A percentile compares a stretch with the other conserved stretches of the same genome.
phyloP scores from a whole-genome alignment of 1,284 basidiomycete genomes.

The Cryptococcus neoformans region DNA sequence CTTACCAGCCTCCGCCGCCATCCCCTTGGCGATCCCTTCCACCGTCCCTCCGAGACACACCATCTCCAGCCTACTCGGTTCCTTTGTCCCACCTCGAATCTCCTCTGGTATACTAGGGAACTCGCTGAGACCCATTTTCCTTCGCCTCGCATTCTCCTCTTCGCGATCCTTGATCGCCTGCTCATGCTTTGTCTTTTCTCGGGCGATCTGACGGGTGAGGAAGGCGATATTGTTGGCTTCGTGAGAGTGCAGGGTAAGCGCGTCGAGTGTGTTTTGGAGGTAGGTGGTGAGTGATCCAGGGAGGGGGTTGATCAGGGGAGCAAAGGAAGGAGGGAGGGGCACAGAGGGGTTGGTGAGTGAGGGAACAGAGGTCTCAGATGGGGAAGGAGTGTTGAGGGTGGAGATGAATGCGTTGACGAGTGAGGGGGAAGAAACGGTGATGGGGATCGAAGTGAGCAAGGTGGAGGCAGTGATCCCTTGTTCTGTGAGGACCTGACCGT shows the following conservation, averaged over 20 bases:
- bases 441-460: slow-evolving; percentile 84
- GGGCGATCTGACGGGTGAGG: slow-evolving; percentile 82
- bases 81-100: slow-evolving; percentile 79
- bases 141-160: slow-evolving; percentile 81
- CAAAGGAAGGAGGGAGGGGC: slow-evolving; percentile 56
- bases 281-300: slow-evolving; percentile 53
- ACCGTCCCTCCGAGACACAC: slow-evolving; percentile 82
- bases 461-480: slow-evolving; percentile 85
- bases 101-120: slow-evolving; percentile 82
- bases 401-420: slow-evolving; percentile 66
- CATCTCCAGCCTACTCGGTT: slow-evolving; percentile 87
- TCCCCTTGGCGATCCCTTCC: slow-evolving; percentile 73
- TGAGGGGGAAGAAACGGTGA: slow-evolving; percentile 74
- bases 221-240: slow-evolving; percentile 94
- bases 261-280: slow-evolving; percentile 78
- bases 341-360: slow-evolving; percentile 36
- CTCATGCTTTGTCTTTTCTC: slow-evolving; percentile 83
- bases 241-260: slow-evolving; percentile 78
- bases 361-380: slow-evolving; percentile 29
- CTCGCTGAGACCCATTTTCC: slow-evolving; percentile 79
- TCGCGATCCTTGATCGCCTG: slow-evolving; percentile 74
- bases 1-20: slow-evolving; percentile 66
- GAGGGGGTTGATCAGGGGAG: slow-evolving; percentile 48
- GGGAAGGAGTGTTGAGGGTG: slow-evolving; percentile 59
- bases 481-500: slow-evolving; percentile 77